Percentiles rank a stretch among this genome's conserved stretches.
Conservation (phyloP, 129 eudicot species). For the Pseudognaphalium luteoalbum region DNA sequence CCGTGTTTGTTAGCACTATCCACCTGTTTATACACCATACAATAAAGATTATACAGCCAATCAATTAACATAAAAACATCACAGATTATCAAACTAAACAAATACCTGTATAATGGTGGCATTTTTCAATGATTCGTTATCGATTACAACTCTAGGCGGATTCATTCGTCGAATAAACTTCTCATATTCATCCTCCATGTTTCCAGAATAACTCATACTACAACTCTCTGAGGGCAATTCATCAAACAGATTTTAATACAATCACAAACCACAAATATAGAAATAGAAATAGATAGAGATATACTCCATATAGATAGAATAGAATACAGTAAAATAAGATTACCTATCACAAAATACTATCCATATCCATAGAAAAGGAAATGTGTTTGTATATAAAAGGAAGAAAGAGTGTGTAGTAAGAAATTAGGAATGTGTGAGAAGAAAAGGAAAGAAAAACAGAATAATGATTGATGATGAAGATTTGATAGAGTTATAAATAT, state of each 20-base stretch:
- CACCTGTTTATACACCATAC: conserved; percentile 49
- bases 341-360: conserved; percentile 17
- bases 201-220: conserved; percentile 67
- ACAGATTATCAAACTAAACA: background rate
- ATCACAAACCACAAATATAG: background rate
- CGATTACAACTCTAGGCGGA: conserved; percentile 91
- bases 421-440: conserved; percentile 30
- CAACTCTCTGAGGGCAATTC: conserved; percentile 47
- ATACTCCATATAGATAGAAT: background rate
- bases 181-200: conserved; percentile 95
- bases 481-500: conserved; percentile 5
- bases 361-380: conserved; percentile 5
- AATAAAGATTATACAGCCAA: conserved; percentile 9
- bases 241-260: conserved; percentile 25
- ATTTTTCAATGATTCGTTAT: conserved; percentile 73
- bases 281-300: background rate
- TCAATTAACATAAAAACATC: conserved; percentile 5
- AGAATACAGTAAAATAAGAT: conserved; percentile 22
- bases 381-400: conserved; percentile 34
- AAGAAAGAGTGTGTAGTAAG: conserved; percentile 35
- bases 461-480: conserved; percentile 37
- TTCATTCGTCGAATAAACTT: conserved; percentile 93
- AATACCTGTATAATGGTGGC: conserved; percentile 85
- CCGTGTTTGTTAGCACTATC: conserved; percentile 97
- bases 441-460: conserved; percentile 23